Percentiles rank a stretch among this genome's conserved stretches.
These are phyloP conservation scores for Yamadazyma pseudoaaseri DNA, from an alignment of 1,139 yeast genomes.

Conservation along the genomic window DNA sequence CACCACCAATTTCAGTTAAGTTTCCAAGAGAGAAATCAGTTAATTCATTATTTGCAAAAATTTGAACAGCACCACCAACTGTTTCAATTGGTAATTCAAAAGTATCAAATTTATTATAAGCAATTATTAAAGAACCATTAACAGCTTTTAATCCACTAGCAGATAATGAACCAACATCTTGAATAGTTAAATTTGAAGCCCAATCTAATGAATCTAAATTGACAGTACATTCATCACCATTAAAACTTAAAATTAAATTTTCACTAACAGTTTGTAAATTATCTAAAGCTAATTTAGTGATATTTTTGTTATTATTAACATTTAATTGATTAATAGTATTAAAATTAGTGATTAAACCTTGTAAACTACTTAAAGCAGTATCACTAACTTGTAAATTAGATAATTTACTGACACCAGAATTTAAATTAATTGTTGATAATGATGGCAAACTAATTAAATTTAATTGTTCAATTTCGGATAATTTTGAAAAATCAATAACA, in stretches of 20 bases:
- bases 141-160: conserved; percentile 37
- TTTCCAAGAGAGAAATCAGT: conserved; percentile 26
- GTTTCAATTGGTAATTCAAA: conserved; percentile 31
- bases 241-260: conserved; percentile 41
- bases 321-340: conserved; percentile 35
- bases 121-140: conserved; percentile 42
- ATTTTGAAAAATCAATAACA: conserved; percentile 35
- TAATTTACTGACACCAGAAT: conserved; percentile 36
- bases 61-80: conserved; percentile 42
- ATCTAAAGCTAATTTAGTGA: conserved; percentile 35
- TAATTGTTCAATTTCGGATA: conserved; percentile 31
- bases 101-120: conserved; percentile 38
- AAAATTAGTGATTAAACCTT: conserved; percentile 35
- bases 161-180: conserved; percentile 35
- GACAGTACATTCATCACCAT: conserved; percentile 42
- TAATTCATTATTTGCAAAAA: conserved; percentile 45
- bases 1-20: conserved; percentile 42
- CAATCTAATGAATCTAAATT: conserved; percentile 36
- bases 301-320: conserved; percentile 47
- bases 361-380: conserved; percentile 41
- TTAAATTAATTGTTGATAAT: conserved; percentile 37
- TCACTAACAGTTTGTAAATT: conserved; percentile 34
- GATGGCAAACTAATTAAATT: conserved; percentile 45
- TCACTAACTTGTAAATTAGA: conserved; percentile 38
- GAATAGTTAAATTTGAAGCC: conserved; percentile 48